These are phyloP conservation scores for Sporothrix sp. DNA, from an alignment of 2,329 filamentous ascomycete species.

Conservation along the genomic window DNA sequence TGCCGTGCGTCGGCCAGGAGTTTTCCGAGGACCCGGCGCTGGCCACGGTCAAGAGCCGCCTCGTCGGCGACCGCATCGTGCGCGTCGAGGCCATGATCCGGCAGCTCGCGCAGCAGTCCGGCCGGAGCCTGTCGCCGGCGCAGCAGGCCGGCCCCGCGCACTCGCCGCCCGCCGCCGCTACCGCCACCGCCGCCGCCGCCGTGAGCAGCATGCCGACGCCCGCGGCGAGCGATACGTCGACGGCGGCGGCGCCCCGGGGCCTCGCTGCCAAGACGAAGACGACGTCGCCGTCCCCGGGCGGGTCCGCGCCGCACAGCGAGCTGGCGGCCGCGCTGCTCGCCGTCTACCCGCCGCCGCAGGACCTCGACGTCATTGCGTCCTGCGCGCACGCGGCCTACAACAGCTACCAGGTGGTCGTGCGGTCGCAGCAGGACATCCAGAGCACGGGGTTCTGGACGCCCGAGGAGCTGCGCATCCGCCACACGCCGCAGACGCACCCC, in stretches of 20 bases:
- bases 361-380: constrained; percentile 10
- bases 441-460: constrained; percentile 7
- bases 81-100: constrained; percentile 15
- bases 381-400: constrained; percentile 1
- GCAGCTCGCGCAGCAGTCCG: constrained; percentile 7
- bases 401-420: constrained; percentile 9
- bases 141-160: background rate
- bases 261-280: background rate
- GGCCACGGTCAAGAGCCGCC: constrained; percentile 12
- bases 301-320: background rate
- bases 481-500: constrained; percentile 20
- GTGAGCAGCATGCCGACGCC: background rate
- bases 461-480: background rate
- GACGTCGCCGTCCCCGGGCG: background rate
- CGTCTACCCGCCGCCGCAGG: constrained; percentile 6
- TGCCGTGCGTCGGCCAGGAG: constrained; percentile 38
- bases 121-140: background rate
- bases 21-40: constrained; percentile 25
- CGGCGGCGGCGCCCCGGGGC: background rate
- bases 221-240: background rate
- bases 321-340: constrained; percentile 8
- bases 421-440: constrained; percentile 8
- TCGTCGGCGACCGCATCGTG: constrained; percentile 15
- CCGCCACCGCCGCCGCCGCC: background rate
- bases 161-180: background rate